Conservation (phyloP, 2,329 filamentous ascomycete genomes). For the Colletotrichum phormii region DNA sequence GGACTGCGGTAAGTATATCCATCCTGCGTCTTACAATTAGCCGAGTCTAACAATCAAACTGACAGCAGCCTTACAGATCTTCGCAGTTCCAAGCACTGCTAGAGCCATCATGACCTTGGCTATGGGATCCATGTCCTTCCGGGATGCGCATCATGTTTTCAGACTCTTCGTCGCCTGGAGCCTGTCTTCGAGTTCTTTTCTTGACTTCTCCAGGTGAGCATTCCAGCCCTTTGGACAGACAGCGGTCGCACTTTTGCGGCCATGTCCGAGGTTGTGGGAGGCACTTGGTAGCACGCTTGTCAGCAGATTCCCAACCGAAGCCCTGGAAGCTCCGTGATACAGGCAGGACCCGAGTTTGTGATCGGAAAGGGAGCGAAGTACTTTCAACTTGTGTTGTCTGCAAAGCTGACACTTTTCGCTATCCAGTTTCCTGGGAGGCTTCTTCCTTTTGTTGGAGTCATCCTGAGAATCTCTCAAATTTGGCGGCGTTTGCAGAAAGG, state of each 20-base stretch:
- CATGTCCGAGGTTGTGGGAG: background rate
- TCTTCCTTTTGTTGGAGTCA: background rate
- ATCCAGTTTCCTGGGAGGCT: background rate
- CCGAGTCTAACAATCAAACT: too few relatives aligned
- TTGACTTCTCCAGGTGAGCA: conserved; percentile 4
- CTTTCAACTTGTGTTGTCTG: conserved; percentile 7
- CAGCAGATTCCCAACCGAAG: background rate
- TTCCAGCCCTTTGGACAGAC: background rate
- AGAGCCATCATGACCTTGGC: background rate
- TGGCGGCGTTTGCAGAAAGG: background rate
- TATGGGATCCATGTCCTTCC: too few relatives aligned
- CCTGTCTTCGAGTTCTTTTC: background rate
- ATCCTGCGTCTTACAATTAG: background rate
- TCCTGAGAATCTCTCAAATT: background rate
- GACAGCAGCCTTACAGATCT: background rate
- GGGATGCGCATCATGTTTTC: too few relatives aligned
- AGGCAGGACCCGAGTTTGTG: background rate
- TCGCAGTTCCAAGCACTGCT: background rate
- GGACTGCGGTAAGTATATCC: background rate
- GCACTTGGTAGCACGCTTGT: background rate
- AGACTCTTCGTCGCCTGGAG: background rate
- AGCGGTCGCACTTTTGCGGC: conserved; percentile 3
- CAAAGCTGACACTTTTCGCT: conserved; percentile 7
- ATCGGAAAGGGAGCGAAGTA: background rate
- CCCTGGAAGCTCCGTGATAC: background rate